Percentiles rank a stretch among this genome's conserved stretches.
phyloP scores from a whole-genome alignment of 768 basidiomycete species.

The Termitomyces eurrhizus region DNA sequence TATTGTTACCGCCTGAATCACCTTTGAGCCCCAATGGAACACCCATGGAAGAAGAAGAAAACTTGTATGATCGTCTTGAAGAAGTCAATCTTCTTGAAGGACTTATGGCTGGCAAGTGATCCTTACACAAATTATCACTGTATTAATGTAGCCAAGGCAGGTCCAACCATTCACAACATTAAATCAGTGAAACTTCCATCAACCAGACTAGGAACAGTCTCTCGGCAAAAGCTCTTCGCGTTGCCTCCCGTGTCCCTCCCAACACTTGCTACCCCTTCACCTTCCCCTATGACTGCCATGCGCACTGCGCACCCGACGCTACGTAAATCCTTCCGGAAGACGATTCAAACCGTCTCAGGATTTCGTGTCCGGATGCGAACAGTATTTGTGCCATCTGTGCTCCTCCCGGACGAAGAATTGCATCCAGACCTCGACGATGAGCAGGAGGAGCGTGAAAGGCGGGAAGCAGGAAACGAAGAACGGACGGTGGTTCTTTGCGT shows the following conservation, averaged over 20 bases:
- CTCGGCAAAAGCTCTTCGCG: slow-evolving; percentile 65
- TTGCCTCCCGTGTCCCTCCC: slow-evolving; percentile 48
- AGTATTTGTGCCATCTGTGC: slow-evolving; percentile 82
- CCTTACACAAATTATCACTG: neutral
- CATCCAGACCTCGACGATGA: slow-evolving; percentile 30
- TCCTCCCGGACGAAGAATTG: slow-evolving; percentile 47
- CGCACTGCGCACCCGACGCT: slow-evolving; percentile 60
- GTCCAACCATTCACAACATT: slow-evolving; percentile 37
- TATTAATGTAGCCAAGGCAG: slow-evolving; percentile 23
- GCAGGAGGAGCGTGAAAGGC: slow-evolving; percentile 48
- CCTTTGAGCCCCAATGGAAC: slow-evolving; percentile 27
- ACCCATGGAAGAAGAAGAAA: slow-evolving; percentile 29
- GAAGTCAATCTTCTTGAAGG: slow-evolving; percentile 57
- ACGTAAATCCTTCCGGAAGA: slow-evolving; percentile 82
- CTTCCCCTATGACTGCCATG: slow-evolving; percentile 46
- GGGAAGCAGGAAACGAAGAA: slow-evolving; percentile 74
- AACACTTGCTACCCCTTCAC: slow-evolving; percentile 38
- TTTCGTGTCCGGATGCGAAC: slow-evolving; percentile 94
- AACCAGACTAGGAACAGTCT: slow-evolving; percentile 63
- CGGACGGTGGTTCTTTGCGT: slow-evolving; percentile 87
- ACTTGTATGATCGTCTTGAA: slow-evolving; percentile 46
- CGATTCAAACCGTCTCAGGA: slow-evolving; percentile 73
- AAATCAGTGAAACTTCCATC: slow-evolving; percentile 54
- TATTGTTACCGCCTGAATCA: slow-evolving; percentile 30
- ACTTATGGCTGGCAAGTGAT: slow-evolving; percentile 51